phyloP scores from a whole-genome alignment of 495 filamentous ascomycete species.

The Parathielavia hyrcaniae region DNA sequence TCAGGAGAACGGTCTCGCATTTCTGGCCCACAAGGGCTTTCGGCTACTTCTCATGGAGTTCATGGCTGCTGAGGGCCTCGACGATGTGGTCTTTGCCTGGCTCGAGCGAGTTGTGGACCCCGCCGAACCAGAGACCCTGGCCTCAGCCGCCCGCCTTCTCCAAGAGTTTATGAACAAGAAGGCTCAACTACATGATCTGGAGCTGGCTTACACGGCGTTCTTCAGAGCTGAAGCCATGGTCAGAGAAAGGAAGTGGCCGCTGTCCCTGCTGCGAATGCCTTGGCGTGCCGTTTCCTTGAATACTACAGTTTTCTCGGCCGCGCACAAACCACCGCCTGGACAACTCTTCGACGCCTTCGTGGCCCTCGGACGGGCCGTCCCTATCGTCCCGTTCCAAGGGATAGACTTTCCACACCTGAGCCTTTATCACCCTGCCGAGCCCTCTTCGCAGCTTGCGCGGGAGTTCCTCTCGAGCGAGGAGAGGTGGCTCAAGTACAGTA shows the following conservation, averaged over 20 bases:
- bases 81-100: conserved; percentile 43
- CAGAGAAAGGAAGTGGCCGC: conserved; percentile 7
- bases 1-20: conserved; percentile 32
- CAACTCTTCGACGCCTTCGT: conserved; percentile 39
- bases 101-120: conserved; percentile 25
- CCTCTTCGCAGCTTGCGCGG: conserved; percentile 34
- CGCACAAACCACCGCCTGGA: conserved; percentile 29
- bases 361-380: conserved; percentile 19
- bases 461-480: conserved; percentile 21
- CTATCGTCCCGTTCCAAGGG: conserved; percentile 4
- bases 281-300: conserved; percentile 33
- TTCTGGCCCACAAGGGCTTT: conserved; percentile 33
- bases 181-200: conserved; percentile 23
- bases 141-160: conserved; percentile 14
- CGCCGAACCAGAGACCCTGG: no score
- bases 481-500: neutral
- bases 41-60: conserved; percentile 38
- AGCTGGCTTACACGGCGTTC: conserved; percentile 34
- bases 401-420: conserved; percentile 37
- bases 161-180: conserved; percentile 28
- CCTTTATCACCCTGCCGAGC: conserved; percentile 39
- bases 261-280: conserved; percentile 9
- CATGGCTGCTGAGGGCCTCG: conserved; percentile 46
- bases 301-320: conserved; percentile 32
- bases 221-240: conserved; percentile 29